Base-by-base conservation (phyloP, 1,139 yeast species). In the Diutina scorzettiae region DNA sequence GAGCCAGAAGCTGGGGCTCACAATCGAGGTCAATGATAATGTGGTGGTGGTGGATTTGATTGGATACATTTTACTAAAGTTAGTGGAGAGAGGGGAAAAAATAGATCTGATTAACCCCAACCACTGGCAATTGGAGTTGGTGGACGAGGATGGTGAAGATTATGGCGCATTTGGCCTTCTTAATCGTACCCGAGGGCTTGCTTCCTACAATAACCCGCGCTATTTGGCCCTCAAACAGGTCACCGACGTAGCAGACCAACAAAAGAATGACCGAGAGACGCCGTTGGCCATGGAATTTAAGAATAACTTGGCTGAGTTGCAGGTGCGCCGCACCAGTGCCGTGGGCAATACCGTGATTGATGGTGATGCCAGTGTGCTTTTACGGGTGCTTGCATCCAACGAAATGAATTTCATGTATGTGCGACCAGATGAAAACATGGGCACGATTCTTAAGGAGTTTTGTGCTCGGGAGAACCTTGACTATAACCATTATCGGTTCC, bases 101-200 rank as follows among this genome's bases (percentile, higher is more conserved):
- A 9, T 34, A 5, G 5, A 23, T 4, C 29, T 34, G 28, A 21
- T 34, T 19, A 70, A 79, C 48, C 83, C 86, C 0, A 80, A 81
- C 52, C 62, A 63, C 42, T 82, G 86, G 80, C 64, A 78, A 43
- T 51, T 81, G n/a, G 81, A 78, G 46, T 60, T 81, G 37, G 82
- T 78, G 1, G 93, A 82, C 53, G 91, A 81, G 46, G 89, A 81
- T 54, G 91, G 91, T 6, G 87, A 81, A 44, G 73, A 78, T n/a
- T 81, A 78, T 50, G 84, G 81, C 25, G 74, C 81, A 5, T 81
- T 82, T 63, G 91, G 91, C 3, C 67, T 78, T 3, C 60, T 82
- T 43, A 81, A 76, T 41, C 62, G 89, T 48, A 63, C 70, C 0
- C 65, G 81, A 44, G 49, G 60, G 4, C 61, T 81, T 29, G 60